Evolutionary conservation across 1,139 yeast species (phyloP), one percentile per base, ranked within the genome.

Genomic region (Kodamaea sp.): DNA sequence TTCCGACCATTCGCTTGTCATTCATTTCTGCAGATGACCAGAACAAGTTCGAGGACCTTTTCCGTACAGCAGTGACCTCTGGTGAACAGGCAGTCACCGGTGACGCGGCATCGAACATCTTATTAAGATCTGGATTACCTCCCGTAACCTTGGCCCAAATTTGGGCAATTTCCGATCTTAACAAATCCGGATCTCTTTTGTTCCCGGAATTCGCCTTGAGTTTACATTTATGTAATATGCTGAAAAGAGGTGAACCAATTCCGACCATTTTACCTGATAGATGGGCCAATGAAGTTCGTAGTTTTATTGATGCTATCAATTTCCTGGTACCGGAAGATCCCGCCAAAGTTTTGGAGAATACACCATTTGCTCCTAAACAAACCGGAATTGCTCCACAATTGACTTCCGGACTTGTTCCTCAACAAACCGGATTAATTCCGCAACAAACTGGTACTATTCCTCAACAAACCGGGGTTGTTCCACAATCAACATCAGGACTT

Each of bases 121-220:
- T 92, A 50, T 70, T 88, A 65, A 78, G 90, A 50, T 89, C 97
- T 0, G 86, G 88, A 4, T 71, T 92, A 42, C 67, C 78, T 29
- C 88, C 96, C 1, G 77, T 79, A 27, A 77, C 84, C 25, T 70
- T 92, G 53, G 95, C 95, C 2, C 87, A 84, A 49, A 83, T 92
- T 43, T 92, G 98, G 98, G 79, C 85, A 26, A 68, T 92, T 47
- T 77, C 96, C 22, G 98, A 92, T 57, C 84, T 95, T 2, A 85
- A 83, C 52, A 84, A 81, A 53, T 81, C 95, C 4, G 97, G 97
- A 1, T 75, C 81, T 34, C 73, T 92, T 43, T 65, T 92, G 47
- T 92, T 90, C 55, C 98, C 98, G 0, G 97, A 92, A 59, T 92
- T 92, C 67, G 96, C 96, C 8, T 71, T 90, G 52, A 95, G 96